These are phyloP conservation scores for Physcomitrium patens DNA, from an alignment of 225 moss, liverwort and hornwort genomes.

Conservation along the genomic window DNA sequence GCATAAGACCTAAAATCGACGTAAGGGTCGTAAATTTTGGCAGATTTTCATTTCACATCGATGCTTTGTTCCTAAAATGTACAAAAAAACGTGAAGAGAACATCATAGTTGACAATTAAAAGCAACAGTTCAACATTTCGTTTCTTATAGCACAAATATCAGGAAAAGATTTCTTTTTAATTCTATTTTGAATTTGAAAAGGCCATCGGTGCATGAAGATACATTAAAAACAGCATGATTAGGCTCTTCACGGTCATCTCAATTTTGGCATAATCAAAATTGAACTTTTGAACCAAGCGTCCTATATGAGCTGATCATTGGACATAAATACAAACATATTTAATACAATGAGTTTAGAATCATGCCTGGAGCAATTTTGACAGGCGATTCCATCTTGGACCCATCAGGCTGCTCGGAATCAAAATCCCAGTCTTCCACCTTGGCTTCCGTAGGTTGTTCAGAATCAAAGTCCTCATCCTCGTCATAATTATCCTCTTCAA, in stretches of 20 bases:
- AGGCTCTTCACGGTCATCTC: slow-evolving; percentile 4
- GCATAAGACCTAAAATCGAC: slow-evolving; percentile 2
- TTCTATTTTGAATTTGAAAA: too few species aligned
- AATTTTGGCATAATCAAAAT: not conserved
- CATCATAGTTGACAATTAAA: not conserved
- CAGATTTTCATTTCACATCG: slow-evolving; percentile 1
- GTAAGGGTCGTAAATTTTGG: not conserved
- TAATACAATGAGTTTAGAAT: slow-evolving; percentile 14
- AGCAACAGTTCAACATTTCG: not conserved
- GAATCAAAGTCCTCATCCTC: slow-evolving; percentile 78
- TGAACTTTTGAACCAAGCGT: not conserved
- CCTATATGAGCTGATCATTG: slow-evolving; percentile 9
- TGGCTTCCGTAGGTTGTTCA: slow-evolving; percentile 39
- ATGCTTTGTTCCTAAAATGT: not conserved
- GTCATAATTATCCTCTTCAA: slow-evolving; percentile 95
- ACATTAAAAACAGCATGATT: slow-evolving; percentile 9
- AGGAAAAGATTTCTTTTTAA: too few species aligned
- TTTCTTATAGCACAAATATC: too few species aligned
- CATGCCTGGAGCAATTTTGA: slow-evolving; percentile 41
- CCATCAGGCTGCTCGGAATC: slow-evolving; percentile 51
- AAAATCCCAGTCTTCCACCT: slow-evolving; percentile 58
- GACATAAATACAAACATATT: slow-evolving; percentile 12
- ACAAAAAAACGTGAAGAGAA: not conserved
- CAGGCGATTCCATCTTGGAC: slow-evolving; percentile 32
- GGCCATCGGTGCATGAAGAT: not conserved